Evolutionary conservation across 441 rosid species (phyloP), one percentile per base, ranked within the genome.

Genomic region (Erysimum cheiri): DNA sequence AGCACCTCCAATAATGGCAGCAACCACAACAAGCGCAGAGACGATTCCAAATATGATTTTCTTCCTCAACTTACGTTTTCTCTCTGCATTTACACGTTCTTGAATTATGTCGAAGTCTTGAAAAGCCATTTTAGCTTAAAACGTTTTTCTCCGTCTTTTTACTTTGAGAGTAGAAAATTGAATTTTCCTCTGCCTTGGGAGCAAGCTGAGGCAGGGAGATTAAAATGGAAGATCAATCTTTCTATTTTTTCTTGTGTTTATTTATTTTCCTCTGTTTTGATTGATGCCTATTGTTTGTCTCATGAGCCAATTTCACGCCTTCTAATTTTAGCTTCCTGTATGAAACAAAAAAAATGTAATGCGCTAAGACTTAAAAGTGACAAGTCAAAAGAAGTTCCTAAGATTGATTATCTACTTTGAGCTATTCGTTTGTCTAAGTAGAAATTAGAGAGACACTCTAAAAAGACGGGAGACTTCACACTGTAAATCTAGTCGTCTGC

Each of bases 81-180:
- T 80, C 36, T 93, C 90, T n/a, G 73, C 76, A 64, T 70, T 71
- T 59, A 93, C 83, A 24, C 92, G 85, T 68, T 90, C 90, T 12
- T 91, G 86, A 36, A 93, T 73, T 15, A 60, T 50, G 60, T 88
- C 98, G 48, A 93, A 93, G 72, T 93, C 98, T 64, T 90, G 96
- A 77, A 93, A 93, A 9, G 64, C 97, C 96, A 91, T 83, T 62
- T 63, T 64, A 61, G 24, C 0, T 59, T 24, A 39, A 50, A 58
- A 59, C 7, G 33, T 15, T 15, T 47, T 47, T 13, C 54, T 56
- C 11, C 41, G 19, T 53, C 6, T 55, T 60, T 60, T 37, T 48
- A 74, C 82, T 82, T 79, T 69, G 72, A 69, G 78, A 57, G 74
- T 24, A 10, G 54, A 39, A 19, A 14, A 19, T 9, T 48, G 26